Evolutionary conservation across 2,329 filamentous ascomycete species (phyloP).

Genomic region (Xylaria sp.): DNA sequence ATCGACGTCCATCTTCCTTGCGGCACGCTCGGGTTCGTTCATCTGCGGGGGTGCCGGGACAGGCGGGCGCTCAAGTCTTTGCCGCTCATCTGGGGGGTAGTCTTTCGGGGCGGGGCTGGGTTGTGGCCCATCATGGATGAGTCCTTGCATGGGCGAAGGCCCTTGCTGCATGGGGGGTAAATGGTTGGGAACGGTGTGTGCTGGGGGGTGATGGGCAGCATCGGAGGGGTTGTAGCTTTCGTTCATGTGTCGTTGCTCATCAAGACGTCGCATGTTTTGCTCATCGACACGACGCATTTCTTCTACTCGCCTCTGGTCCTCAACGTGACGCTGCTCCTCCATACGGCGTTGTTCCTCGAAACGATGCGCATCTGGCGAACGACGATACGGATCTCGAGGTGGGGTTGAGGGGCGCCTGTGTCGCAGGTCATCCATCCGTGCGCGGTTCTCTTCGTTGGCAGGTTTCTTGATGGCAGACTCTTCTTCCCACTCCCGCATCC

Average conservation of each 20-base stretch:
- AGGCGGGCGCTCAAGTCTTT: constrained; percentile 50
- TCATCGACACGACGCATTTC: constrained; percentile 57
- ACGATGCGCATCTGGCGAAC: constrained; percentile 73
- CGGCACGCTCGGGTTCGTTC: constrained; percentile 79
- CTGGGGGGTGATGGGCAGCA: constrained; percentile 80
- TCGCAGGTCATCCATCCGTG: constrained; percentile 81
- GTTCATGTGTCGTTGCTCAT: constrained; percentile 69
- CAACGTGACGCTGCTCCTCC: constrained; percentile 55
- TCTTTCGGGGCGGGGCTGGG: constrained; percentile 54
- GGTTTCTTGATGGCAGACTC: constrained; percentile 80
- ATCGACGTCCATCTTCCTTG: constrained; percentile 94
- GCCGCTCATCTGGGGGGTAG: constrained; percentile 60
- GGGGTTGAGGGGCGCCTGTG: constrained; percentile 80
- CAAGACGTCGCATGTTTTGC: constrained; percentile 55
- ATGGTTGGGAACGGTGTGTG: constrained; percentile 59
- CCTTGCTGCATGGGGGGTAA: constrained; percentile 67
- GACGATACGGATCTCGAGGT: constrained; percentile 68
- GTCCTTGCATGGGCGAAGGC: constrained; percentile 56
- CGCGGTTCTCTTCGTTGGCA: constrained; percentile 83
- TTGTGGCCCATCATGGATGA: constrained; percentile 55
- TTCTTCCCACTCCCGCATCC: constrained; percentile 90
- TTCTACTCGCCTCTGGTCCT: constrained; percentile 63
- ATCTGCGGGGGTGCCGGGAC: constrained; percentile 50
- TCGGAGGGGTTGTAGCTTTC: constrained; percentile 91
- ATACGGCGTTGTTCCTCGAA: constrained; percentile 65